Conservation (phyloP, 768 basidiomycete genomes). For the Pleurotus tuber-regium region DNA sequence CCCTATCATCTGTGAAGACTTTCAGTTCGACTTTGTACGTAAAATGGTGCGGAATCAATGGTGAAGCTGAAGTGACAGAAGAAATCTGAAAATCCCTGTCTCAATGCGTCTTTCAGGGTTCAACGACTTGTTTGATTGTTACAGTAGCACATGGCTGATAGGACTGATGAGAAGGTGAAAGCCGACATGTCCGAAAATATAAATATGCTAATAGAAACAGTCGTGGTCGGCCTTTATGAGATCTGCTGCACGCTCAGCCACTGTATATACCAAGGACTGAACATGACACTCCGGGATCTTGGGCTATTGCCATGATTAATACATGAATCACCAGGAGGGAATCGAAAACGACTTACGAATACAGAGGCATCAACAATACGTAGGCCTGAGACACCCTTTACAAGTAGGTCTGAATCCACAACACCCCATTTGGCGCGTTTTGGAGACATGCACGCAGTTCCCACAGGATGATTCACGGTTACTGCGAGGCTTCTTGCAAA, state of each 20-base stretch:
- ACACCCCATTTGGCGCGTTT: conserved; percentile 24
- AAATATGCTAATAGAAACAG: too few relatives aligned
- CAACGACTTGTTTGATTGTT: too few relatives aligned
- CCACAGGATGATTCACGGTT: conserved; percentile 22
- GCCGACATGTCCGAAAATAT: too few relatives aligned
- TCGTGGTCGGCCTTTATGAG: conserved; percentile 10
- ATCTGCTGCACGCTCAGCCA: conserved; percentile 11
- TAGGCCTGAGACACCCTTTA: conserved; percentile 30
- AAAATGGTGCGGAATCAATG: too few relatives aligned
- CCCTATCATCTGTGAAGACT: too few relatives aligned
- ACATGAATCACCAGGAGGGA: neutral
- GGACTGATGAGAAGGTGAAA: too few relatives aligned
- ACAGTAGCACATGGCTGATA: too few relatives aligned
- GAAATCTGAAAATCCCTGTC: too few relatives aligned
- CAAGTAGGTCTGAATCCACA: conserved; percentile 27
- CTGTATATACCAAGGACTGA: conserved; percentile 9
- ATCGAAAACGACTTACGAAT: conserved; percentile 5
- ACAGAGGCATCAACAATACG: conserved; percentile 32
- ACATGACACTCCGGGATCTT: conserved; percentile 7
- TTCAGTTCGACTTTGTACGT: too few relatives aligned
- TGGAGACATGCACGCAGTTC: conserved; percentile 28
- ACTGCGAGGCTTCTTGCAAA: conserved; percentile 14
- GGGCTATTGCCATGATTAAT: neutral
- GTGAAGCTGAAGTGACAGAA: too few relatives aligned
- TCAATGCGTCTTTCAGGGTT: too few relatives aligned